A percentile compares a stretch with the other conserved stretches of the same genome.
These are phyloP conservation scores for Hamamelis virginiana DNA, from an alignment of 164 flowering plant species.

Conservation along the genomic window DNA sequence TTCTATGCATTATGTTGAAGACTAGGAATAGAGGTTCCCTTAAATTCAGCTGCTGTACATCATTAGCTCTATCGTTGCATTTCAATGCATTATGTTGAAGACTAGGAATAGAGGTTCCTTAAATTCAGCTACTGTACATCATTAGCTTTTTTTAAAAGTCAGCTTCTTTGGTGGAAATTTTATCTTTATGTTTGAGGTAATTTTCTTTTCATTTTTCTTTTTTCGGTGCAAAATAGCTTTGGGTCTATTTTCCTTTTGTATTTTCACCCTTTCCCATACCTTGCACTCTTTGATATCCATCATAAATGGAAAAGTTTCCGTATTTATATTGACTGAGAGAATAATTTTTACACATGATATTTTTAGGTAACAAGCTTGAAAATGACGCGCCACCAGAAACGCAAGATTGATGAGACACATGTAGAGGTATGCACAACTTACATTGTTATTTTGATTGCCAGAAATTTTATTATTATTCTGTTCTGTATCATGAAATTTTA, in stretches of 20 bases:
- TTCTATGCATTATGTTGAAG: neutral
- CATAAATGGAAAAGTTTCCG: constrained; percentile 8
- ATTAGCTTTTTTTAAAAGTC: neutral
- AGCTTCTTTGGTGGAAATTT: neutral
- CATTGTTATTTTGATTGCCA: neutral
- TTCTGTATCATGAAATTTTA: no score
- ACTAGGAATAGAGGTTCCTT: neutral
- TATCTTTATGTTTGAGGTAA: neutral
- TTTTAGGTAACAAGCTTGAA: constrained; percentile 89
- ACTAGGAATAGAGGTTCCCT: neutral
- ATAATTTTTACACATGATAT: constrained; percentile 14
- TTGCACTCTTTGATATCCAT: neutral
- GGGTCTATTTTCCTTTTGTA: constrained; percentile 1
- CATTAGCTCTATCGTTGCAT: neutral
- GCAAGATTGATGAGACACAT: constrained; percentile 97
- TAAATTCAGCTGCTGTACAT: neutral
- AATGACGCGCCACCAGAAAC: constrained; percentile 98
- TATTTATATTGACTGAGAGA: constrained; percentile 18
- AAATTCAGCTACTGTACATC: neutral
- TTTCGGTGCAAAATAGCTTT: neutral
- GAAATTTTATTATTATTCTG: neutral
- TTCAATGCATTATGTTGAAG: neutral
- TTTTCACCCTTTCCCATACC: neutral
- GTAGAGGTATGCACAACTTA: constrained; percentile 71
- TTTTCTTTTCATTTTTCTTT: neutral